phyloP scores from a whole-genome alignment of 768 basidiomycete species.

The Kwoniella sp. region DNA sequence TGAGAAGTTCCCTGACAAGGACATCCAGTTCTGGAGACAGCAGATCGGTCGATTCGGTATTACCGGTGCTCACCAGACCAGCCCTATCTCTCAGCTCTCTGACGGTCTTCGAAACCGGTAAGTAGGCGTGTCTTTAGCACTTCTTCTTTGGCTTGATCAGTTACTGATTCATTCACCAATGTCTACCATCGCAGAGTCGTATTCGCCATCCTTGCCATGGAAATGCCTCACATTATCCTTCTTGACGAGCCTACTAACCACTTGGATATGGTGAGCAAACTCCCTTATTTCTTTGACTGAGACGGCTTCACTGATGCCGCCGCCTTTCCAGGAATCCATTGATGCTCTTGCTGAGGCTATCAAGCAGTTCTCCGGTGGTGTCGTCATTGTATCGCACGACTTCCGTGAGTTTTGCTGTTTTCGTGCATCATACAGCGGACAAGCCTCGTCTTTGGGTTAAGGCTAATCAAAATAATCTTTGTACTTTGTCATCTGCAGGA shows the following conservation, averaged over 20 bases:
- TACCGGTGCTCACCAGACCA: slow-evolving; percentile 87
- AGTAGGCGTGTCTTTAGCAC: slow-evolving; percentile 38
- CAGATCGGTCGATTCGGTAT: slow-evolving; percentile 96
- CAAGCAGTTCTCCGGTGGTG: slow-evolving; percentile 95
- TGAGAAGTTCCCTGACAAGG: slow-evolving; percentile 90
- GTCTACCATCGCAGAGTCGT: slow-evolving; percentile 67
- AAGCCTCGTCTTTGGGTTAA: neutral
- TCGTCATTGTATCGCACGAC: slow-evolving; percentile 99
- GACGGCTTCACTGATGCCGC: neutral
- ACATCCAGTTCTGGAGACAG: slow-evolving; percentile 88
- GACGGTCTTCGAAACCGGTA: slow-evolving; percentile 95
- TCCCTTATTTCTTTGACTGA: neutral
- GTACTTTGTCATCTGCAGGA: slow-evolving; percentile 59
- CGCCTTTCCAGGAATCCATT: slow-evolving; percentile 69
- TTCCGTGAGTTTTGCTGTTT: slow-evolving; percentile 70
- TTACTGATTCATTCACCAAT: neutral
- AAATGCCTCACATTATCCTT: slow-evolving; percentile 91
- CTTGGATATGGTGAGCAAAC: slow-evolving; percentile 60
- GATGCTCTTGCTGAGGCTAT: slow-evolving; percentile 93
- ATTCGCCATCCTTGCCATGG: slow-evolving; percentile 95
- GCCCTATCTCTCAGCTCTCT: slow-evolving; percentile 89
- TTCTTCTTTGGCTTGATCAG: no score
- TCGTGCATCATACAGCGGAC: neutral
- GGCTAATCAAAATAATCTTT: neutral
- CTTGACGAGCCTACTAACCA: slow-evolving; percentile 58